Evolutionary conservation across 495 filamentous ascomycete genomes (phyloP), one percentile per base, ranked within the genome.

Genomic region (Cenococcum geophilum): DNA sequence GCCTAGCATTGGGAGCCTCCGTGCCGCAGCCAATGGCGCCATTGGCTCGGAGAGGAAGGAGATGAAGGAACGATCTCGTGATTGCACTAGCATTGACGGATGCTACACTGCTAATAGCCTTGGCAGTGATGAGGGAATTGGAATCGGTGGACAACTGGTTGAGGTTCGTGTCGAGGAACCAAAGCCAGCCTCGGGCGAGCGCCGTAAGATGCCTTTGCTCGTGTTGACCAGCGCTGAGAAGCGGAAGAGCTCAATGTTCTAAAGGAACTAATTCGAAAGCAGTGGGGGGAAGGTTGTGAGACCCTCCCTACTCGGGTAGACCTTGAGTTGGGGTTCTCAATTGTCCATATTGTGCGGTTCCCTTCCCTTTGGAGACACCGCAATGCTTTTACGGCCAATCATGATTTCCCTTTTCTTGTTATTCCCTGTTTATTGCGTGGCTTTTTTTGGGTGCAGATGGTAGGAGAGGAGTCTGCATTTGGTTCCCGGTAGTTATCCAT

Each of bases 211-310:
- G 53, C 86, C 90, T 11, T 86, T 90, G 80, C 83, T 96, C 72
- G 87, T 97, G 61, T 80, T 96, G 52, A 91, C 85, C 59, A 90
- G 85, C 70, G 89, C 88, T 59, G 91, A 95, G 76, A 96, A 96
- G 83, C 87, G 91, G 71, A 96, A 90, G 79, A 88, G 82, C 72
- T 79, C 85, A 52, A 76, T 86, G 70, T 82, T 80, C 65, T 83
- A 45, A 58, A 51, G 49, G 42, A 36, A 36, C 55, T 47, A 25
- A 55, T 25, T 45, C 3, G 64, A 62, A 55, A 27, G 16, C 21
- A 54, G n/a, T 45, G 63, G 21, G 21, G 49, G 36, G 34, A 55
- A 45, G 40, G 23, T 32, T 18, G 20, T 53, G 6, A 40, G 54
- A 54, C 27, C 27, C 27, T 32, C 56, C 25, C 23, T 50, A 23